phyloP scores from a whole-genome alignment of 257 asterid species.

The Echium plantagineum region DNA sequence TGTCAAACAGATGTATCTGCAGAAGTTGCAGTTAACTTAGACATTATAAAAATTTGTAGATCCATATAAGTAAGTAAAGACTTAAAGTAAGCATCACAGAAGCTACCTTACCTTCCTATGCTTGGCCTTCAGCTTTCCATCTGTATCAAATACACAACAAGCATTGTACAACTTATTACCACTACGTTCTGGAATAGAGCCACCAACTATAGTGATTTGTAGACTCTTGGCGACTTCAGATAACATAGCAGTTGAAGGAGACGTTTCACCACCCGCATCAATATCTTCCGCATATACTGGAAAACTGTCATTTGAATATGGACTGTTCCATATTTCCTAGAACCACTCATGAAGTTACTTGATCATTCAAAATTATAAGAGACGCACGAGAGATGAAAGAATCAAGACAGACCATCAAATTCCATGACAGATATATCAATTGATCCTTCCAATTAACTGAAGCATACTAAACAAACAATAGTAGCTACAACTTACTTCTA shows the following conservation, averaged over 20 bases:
- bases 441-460: too few species aligned
- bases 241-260: conserved; percentile 78
- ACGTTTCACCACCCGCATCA: conserved; percentile 49
- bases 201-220: conserved; percentile 66
- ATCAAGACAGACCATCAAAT: too few species aligned
- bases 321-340: conserved; percentile 89
- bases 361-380: too few species aligned
- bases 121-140: conserved; percentile 61
- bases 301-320: conserved; percentile 71
- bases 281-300: conserved; percentile 81
- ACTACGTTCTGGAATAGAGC: conserved; percentile 70
- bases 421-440: too few species aligned
- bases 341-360: conserved; percentile 1
- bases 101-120: conserved; percentile 74
- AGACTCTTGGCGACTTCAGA: conserved; percentile 54
- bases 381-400: too few species aligned
- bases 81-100: conserved; percentile 1
- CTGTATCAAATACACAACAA: conserved; percentile 66
- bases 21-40: conserved; percentile 7
- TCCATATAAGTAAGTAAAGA: conserved; percentile 1
- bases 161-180: conserved; percentile 61
- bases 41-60: conserved; percentile 3
- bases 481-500: too few species aligned
- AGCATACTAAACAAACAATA: too few species aligned
- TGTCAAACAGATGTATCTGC: conserved; percentile 83